A percentile compares a stretch with the other conserved stretches of the same genome.
These are phyloP conservation scores for Podaxis sp. DNA, from an alignment of 768 basidiomycete species.

Conservation along the genomic window DNA sequence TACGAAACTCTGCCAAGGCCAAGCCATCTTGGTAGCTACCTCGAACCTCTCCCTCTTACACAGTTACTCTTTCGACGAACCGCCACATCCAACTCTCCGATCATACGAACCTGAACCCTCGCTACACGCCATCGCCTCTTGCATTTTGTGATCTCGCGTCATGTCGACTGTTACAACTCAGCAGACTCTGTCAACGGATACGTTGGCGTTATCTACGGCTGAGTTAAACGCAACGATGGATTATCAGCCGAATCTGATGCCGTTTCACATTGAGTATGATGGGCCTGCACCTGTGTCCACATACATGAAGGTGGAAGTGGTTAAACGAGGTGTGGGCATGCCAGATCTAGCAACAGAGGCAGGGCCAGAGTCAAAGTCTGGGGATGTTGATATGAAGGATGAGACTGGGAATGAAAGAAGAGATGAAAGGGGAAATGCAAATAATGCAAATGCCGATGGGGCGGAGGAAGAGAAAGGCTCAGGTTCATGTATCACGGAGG, in stretches of 20 bases:
- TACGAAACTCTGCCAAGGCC: no score
- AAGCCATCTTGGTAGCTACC: no score
- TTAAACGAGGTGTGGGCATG: neutral
- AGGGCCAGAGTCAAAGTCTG: neutral
- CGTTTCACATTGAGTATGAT: constrained; percentile 71
- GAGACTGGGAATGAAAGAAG: neutral
- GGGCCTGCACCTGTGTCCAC: constrained; percentile 74
- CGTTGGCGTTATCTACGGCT: constrained; percentile 3
- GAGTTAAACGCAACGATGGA: neutral
- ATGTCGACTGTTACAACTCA: no score
- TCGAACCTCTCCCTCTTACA: no score
- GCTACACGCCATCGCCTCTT: no score
- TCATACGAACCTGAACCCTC: no score
- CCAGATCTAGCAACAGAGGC: constrained; percentile 2
- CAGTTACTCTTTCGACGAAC: no score
- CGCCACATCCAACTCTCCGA: no score
- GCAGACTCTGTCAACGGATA: neutral
- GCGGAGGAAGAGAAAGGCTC: no score
- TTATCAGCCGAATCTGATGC: constrained; percentile 74
- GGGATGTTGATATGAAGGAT: neutral
- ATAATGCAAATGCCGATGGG: no score
- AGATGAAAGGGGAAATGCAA: no score
- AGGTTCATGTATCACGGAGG: neutral
- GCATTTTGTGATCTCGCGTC: no score
- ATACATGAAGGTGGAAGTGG: constrained; percentile 45